Evolutionary conservation across 2,329 filamentous ascomycete genomes (phyloP).

Genomic region (Cladosporium sp.): DNA sequence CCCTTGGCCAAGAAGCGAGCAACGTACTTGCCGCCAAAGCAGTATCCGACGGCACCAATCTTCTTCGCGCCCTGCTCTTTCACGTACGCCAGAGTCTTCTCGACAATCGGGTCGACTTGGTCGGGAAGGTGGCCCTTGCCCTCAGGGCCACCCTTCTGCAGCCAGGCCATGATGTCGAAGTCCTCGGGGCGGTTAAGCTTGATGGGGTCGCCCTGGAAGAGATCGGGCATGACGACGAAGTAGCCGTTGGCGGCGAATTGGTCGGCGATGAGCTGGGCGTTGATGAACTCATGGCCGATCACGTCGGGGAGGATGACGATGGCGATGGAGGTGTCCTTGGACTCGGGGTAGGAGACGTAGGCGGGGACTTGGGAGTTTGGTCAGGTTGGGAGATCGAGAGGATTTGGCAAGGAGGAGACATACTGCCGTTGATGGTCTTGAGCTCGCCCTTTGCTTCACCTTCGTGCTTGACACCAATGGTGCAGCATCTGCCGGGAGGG

Average conservation of each 20-base stretch:
- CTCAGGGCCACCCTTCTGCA: constrained; percentile 38
- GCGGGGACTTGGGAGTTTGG: constrained; percentile 48
- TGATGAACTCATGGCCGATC: constrained; percentile 58
- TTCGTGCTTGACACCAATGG: constrained; percentile 42
- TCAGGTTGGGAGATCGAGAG: constrained; percentile 13
- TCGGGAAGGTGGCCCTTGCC: constrained; percentile 44
- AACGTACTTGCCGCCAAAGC: constrained; percentile 57
- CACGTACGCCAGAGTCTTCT: constrained; percentile 51
- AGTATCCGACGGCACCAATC: constrained; percentile 53
- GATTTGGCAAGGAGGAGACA: background rate
- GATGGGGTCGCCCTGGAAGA: constrained; percentile 68
- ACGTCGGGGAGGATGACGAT: constrained; percentile 61
- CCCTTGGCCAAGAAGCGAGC: constrained; percentile 62
- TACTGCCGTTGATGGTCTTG: constrained; percentile 39
- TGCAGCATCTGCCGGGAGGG: constrained; percentile 41
- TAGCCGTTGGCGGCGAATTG: constrained; percentile 74
- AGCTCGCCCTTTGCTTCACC: constrained; percentile 39
- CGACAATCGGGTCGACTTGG: constrained; percentile 57
- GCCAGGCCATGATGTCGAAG: constrained; percentile 55
- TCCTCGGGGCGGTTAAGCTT: constrained; percentile 53
- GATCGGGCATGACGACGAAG: constrained; percentile 67
- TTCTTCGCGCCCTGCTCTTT: constrained; percentile 52
- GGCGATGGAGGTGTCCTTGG: constrained; percentile 56
- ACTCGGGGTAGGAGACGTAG: constrained; percentile 58
- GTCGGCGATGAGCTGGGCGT: constrained; percentile 66